phyloP scores from a whole-genome alignment of 768 basidiomycete species.

The Asterophora parasitica region DNA sequence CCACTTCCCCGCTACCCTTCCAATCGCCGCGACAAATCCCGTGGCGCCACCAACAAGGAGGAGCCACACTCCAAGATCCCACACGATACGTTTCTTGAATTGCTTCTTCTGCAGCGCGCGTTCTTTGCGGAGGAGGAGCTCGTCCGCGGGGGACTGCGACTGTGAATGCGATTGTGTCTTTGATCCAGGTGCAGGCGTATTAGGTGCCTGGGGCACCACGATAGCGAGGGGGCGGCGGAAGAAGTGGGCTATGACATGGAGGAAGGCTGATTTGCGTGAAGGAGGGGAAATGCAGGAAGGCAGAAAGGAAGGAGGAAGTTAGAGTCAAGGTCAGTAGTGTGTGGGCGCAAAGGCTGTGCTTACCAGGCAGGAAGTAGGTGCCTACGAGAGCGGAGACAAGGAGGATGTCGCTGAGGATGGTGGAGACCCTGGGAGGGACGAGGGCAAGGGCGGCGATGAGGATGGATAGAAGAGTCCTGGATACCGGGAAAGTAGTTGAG shows the following conservation, averaged over 20 bases:
- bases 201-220: slow-evolving; percentile 50
- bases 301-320: slow-evolving; percentile 24
- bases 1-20: slow-evolving; percentile 50
- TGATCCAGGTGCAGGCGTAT: slow-evolving; percentile 22
- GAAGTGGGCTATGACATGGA: slow-evolving; percentile 80
- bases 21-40: slow-evolving; percentile 53
- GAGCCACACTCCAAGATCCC: slow-evolving; percentile 85
- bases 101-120: slow-evolving; percentile 72
- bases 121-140: slow-evolving; percentile 85
- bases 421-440: slow-evolving; percentile 33
- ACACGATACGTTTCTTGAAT: slow-evolving; percentile 65
- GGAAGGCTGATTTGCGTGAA: slow-evolving; percentile 40
- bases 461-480: slow-evolving; percentile 37
- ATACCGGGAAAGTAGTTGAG: slow-evolving; percentile 38
- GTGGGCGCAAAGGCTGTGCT: slow-evolving; percentile 6
- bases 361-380: slow-evolving; percentile 63
- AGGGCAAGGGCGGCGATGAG: slow-evolving; percentile 42
- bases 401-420: slow-evolving; percentile 41
- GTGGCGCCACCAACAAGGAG: slow-evolving; percentile 55
- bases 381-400: slow-evolving; percentile 48
- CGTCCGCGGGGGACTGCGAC: slow-evolving; percentile 35
- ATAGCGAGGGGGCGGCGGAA: slow-evolving; percentile 83
- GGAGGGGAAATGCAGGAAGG: slow-evolving; percentile 62
- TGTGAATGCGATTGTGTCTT: slow-evolving; percentile 4
- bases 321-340: not conserved